phyloP scores from a whole-genome alignment of 257 asterid genomes.

The Paulownia fortunei region DNA sequence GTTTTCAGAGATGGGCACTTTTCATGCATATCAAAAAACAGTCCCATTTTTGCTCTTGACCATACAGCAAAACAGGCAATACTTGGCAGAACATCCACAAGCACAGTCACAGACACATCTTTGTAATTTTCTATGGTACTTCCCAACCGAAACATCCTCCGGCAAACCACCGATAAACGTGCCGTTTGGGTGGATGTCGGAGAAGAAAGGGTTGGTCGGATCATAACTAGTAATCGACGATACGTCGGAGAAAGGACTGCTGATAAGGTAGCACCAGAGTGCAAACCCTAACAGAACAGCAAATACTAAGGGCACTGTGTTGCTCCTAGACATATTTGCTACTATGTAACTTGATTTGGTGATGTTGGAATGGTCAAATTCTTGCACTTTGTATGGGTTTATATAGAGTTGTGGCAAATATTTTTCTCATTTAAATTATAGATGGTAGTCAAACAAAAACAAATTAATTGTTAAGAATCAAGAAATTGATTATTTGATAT shows the following conservation, averaged over 20 bases:
- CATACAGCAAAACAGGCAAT: not conserved
- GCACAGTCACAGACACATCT: not conserved
- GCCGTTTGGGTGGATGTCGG: not conserved
- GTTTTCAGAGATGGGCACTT: no score
- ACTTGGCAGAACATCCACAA: conserved; percentile 16
- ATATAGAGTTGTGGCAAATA: not conserved
- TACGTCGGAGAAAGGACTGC: not conserved
- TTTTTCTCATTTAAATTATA: no score
- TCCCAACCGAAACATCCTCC: not conserved
- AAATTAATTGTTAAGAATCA: no score
- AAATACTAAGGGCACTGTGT: not conserved
- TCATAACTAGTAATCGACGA: no score
- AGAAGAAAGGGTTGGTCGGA: not conserved
- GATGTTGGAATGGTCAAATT: not conserved
- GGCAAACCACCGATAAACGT: not conserved
- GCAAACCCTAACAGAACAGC: conserved; percentile 28
- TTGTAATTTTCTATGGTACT: conserved; percentile 21
- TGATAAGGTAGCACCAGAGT: conserved; percentile 18
- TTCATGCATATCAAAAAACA: not conserved
- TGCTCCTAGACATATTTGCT: conserved; percentile 22
- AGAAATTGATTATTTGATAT: no score
- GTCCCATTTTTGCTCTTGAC: conserved; percentile 6
- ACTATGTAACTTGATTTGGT: not conserved
- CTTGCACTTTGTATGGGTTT: not conserved
- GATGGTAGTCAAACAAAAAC: no score